Evolutionary conservation across 805 yeast species (phyloP), one percentile per base, ranked within the genome.

Genomic region (Nakazawaea siamensis): DNA sequence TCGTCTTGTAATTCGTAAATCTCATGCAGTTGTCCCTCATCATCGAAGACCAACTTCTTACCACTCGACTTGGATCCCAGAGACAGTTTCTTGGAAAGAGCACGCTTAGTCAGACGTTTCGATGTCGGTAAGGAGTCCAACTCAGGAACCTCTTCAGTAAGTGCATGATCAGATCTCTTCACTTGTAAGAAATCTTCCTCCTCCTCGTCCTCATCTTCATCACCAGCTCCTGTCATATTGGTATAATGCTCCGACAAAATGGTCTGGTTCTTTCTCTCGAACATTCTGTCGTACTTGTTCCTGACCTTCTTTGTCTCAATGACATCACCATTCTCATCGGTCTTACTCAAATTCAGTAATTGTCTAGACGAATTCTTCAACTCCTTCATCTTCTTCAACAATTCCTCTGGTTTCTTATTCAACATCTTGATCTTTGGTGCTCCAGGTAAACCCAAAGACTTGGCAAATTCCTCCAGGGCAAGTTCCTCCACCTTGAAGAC

Each of bases 211-310:
- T 80, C 96, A 13, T 71, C 90, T 4, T 73, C 83, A 7, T 67
- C 76, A 1, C 60, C 66, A 3, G 55, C 69, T 11, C 52, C 57
- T 2, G 85, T 78, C 57, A 92, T 66, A 40, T 76, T 82, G 57
- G 77, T 57, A 52, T 87, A 92, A 54, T 90, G 94, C 47, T 88
- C 92, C 32, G 95, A 80, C 34, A 92, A 65, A 14, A 92, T 94
- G 35, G 82, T 81, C 62, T 92, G 97, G 56, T 92, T 92, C 54
- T 83, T 71, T 55, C 99, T 74, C 55, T 86, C 94, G 59, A 92
- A 92, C 95, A 92, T 88, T 43, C 88, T 74, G 56, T 92, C 98
- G 52, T 85, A 85, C 55, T 83, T 90, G 12, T 97, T 92, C 50
- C 87, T 73, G 2, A 76, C 80, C 45, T 71, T 70, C 37, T 44